Percentiles rank a stretch among this genome's conserved stretches.
These are phyloP conservation scores for Gigaspora rosea DNA, from an alignment of 192 early-diverging fungal species.

Conservation along the genomic window DNA sequence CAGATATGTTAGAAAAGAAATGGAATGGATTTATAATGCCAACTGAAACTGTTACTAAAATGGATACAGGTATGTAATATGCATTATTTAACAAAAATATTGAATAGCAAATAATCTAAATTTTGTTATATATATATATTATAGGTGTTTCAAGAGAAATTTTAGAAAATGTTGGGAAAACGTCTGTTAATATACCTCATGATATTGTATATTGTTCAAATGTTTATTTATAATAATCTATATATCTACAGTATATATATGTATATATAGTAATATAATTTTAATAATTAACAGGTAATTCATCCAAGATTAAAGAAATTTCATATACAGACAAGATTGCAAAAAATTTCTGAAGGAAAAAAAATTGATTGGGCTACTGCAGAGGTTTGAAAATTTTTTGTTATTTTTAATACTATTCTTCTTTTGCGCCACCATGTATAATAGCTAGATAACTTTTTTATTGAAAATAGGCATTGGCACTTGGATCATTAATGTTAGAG, in stretches of 20 bases:
- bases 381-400: conserved; percentile 50
- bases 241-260: too few relatives aligned
- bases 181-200: conserved; percentile 72
- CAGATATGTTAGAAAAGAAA: conserved; percentile 71
- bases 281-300: conserved; percentile 37
- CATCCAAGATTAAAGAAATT: conserved; percentile 88
- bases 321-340: conserved; percentile 84
- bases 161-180: conserved; percentile 71
- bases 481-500: conserved; percentile 84
- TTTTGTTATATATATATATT: neutral
- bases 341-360: conserved; percentile 66
- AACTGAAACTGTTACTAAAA: conserved; percentile 50
- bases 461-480: conserved; percentile 61
- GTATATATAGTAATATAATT: too few relatives aligned
- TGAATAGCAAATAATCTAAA: neutral
- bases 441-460: neutral
- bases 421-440: too few relatives aligned
- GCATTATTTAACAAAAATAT: neutral
- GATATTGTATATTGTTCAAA: conserved; percentile 50
- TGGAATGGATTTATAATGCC: conserved; percentile 79
- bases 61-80: conserved; percentile 36
- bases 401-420: neutral
- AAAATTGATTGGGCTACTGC: conserved; percentile 94
- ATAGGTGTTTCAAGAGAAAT: conserved; percentile 66
- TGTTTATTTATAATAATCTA: too few relatives aligned